Percentiles rank a stretch among this genome's conserved stretches.
Conservation (phyloP, 208 protist species). For the Tritrichomonas foetus region DNA sequence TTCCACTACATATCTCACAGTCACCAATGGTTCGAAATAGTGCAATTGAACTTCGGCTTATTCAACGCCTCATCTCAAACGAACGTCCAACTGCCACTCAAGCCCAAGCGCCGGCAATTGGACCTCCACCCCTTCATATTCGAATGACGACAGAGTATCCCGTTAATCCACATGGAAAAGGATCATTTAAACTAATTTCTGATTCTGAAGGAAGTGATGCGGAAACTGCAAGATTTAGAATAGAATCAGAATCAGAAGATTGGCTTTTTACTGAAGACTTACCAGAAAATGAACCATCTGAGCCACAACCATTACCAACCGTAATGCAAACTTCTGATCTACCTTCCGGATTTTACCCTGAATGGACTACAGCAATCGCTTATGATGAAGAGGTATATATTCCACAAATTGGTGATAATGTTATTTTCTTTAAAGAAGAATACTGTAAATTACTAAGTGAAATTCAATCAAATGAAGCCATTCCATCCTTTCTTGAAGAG, state of each 20-base stretch:
- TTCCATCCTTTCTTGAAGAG: background rate
- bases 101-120: background rate
- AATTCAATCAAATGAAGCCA: background rate
- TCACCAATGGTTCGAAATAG: background rate
- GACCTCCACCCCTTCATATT: slow-evolving; percentile 4
- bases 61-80: background rate
- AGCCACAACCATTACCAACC: background rate
- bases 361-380: background rate
- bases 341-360: background rate
- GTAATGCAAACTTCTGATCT: background rate
- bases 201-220: background rate
- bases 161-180: background rate
- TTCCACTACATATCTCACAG: background rate
- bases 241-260: background rate
- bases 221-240: background rate
- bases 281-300: background rate
- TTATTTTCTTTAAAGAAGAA: background rate
- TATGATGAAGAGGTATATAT: background rate
- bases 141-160: background rate
- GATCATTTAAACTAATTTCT: background rate
- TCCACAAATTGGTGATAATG: background rate
- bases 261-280: background rate
- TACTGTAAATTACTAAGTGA: background rate
- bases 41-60: background rate
- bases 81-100: background rate